phyloP scores from a whole-genome alignment of 257 asterid species.

The Solanum habrochaites region DNA sequence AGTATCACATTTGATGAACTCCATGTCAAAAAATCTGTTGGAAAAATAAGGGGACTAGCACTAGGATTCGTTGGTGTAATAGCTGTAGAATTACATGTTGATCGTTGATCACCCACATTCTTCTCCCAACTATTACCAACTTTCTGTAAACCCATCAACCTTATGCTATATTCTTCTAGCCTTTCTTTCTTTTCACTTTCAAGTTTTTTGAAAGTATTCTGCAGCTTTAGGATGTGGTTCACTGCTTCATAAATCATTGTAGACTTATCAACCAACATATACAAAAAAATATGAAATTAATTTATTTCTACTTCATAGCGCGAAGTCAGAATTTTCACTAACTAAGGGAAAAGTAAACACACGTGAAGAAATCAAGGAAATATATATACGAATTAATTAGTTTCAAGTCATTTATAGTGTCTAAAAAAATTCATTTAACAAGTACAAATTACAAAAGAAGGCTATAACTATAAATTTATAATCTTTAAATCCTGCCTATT shows the following conservation, averaged over 20 bases:
- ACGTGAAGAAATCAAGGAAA: not conserved
- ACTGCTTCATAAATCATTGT: constrained; percentile 80
- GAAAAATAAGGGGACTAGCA: not conserved
- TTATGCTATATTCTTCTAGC: not conserved
- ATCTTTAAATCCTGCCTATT: no score
- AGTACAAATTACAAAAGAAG: no score
- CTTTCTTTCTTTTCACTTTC: constrained; percentile 35
- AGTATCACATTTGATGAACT: constrained; percentile 23
- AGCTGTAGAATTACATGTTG: not conserved
- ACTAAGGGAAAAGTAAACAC: not conserved
- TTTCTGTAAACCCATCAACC: not conserved
- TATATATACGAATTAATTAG: not conserved
- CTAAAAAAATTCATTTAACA: not conserved
- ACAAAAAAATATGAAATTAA: not conserved
- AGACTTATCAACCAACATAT: constrained; percentile 59
- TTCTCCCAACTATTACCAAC: constrained; percentile 26
- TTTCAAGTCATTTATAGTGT: not conserved
- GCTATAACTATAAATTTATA: no score
- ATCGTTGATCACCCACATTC: constrained; percentile 40
- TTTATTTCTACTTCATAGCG: not conserved
- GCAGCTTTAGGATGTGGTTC: constrained; percentile 30
- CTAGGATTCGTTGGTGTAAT: not conserved
- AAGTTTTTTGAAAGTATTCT: constrained; percentile 24
- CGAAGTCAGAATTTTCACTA: not conserved
- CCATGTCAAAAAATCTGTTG: constrained; percentile 16